Evolutionary conservation across 805 yeast genomes (phyloP).

Genomic region (Wickerhamiella allomyrinae): DNA sequence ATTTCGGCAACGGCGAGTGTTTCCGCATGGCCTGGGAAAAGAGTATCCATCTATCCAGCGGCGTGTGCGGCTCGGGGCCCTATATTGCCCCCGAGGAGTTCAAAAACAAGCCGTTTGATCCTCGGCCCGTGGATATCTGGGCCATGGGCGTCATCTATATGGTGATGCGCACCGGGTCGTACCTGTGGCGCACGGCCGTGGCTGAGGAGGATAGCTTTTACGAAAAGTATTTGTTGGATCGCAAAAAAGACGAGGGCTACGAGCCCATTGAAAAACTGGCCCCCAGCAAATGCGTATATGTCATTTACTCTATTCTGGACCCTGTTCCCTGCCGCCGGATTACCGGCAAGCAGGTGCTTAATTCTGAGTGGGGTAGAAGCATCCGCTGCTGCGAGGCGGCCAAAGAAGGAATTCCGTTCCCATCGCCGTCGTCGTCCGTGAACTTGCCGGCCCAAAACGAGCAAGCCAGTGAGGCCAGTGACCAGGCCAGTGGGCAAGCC

Average conservation of each 20-base stretch:
- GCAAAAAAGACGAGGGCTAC: constrained; percentile 75
- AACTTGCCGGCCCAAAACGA: neutral
- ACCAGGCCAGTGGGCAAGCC: too few relatives aligned
- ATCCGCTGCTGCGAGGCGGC: constrained; percentile 64
- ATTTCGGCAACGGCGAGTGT: constrained; percentile 85
- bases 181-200: constrained; percentile 73
- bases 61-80: constrained; percentile 82
- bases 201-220: constrained; percentile 69
- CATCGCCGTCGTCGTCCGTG: neutral
- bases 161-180: constrained; percentile 83
- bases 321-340: constrained; percentile 82
- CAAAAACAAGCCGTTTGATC: constrained; percentile 44
- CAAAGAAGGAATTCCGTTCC: neutral
- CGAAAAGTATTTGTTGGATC: constrained; percentile 53
- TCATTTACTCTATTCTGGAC: constrained; percentile 81
- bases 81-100: constrained; percentile 90
- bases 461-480: too few relatives aligned
- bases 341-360: constrained; percentile 74
- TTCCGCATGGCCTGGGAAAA: constrained; percentile 83
- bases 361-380: constrained; percentile 92
- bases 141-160: constrained; percentile 66
- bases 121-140: constrained; percentile 78
- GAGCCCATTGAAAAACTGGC: constrained; percentile 81
- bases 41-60: constrained; percentile 49
- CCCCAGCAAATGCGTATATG: constrained; percentile 81